Percentiles rank a stretch among this genome's conserved stretches.
Evolutionary conservation across 2,329 filamentous ascomycete genomes (phyloP).

Genomic region (Nemania sp.): DNA sequence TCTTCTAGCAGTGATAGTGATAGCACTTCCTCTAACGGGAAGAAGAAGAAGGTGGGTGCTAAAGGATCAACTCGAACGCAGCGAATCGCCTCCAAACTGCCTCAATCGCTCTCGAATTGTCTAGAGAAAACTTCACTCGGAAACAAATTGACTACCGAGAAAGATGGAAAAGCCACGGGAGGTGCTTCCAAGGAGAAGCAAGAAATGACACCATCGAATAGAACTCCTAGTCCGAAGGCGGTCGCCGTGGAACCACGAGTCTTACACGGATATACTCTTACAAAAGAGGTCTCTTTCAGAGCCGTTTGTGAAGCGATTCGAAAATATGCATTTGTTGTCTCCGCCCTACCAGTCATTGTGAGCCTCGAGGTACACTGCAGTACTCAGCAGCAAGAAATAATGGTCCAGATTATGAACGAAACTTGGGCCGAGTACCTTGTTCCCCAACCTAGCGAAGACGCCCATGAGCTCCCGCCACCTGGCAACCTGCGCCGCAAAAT

Average conservation of each 20-base stretch:
- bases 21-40: conserved; percentile 55
- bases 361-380: conserved; percentile 90
- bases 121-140: conserved; percentile 54
- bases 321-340: conserved; percentile 74
- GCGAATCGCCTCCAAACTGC: conserved; percentile 64
- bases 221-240: conserved; percentile 34
- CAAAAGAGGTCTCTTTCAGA: conserved; percentile 83
- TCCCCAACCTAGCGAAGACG: conserved; percentile 52
- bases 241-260: conserved; percentile 70
- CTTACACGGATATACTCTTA: conserved; percentile 86
- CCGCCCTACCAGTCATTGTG: conserved; percentile 85
- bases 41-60: conserved; percentile 48
- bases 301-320: conserved; percentile 81
- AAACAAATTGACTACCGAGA: conserved; percentile 40
- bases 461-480: conserved; percentile 65
- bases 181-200: neutral
- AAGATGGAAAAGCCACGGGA: conserved; percentile 1
- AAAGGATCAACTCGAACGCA: conserved; percentile 66
- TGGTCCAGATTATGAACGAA: conserved; percentile 90
- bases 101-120: conserved; percentile 47
- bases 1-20: conserved; percentile 51
- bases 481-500: conserved; percentile 76
- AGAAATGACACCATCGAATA: conserved; percentile 23
- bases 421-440: conserved; percentile 77
- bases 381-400: conserved; percentile 78